Evolutionary conservation across 2,329 filamentous ascomycete genomes (phyloP).

Genomic region (Calonectria fujianensis): DNA sequence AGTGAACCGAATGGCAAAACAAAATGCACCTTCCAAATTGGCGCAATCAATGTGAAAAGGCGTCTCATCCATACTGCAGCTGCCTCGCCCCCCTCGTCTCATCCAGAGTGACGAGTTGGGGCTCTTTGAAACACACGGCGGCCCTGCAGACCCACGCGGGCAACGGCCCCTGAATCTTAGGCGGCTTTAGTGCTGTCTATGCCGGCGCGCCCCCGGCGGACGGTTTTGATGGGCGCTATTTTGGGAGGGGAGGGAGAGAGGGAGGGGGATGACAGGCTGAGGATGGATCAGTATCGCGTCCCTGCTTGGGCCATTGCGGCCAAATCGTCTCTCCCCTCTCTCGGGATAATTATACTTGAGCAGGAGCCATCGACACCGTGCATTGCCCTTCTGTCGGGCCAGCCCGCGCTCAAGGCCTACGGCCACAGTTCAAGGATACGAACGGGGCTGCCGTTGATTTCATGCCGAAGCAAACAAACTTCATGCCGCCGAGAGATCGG

Average conservation of each 20-base stretch:
- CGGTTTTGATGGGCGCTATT: conserved; percentile 25
- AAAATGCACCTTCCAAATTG: background rate
- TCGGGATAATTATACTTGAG: background rate
- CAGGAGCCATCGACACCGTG: background rate
- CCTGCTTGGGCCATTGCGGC: background rate
- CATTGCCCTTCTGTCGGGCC: background rate
- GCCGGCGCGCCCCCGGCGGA: background rate
- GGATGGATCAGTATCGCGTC: conserved; percentile 13
- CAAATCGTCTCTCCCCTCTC: background rate
- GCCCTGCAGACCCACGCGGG: conserved; percentile 13
- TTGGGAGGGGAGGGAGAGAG: conserved; percentile 6
- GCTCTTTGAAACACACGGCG: conserved; percentile 19
- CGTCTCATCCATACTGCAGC: background rate
- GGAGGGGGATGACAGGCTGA: conserved; percentile 16
- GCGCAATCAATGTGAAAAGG: background rate
- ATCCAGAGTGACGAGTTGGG: conserved; percentile 1
- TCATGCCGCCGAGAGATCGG: background rate
- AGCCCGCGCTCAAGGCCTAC: background rate
- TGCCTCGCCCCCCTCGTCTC: background rate
- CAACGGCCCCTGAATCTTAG: conserved; percentile 24
- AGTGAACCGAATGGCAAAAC: background rate
- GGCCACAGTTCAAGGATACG: background rate
- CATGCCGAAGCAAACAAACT: background rate
- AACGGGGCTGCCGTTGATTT: background rate
- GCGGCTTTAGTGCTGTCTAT: background rate